Base-by-base conservation (phyloP, 345 rosid species). In the Isatis tinctoria region DNA sequence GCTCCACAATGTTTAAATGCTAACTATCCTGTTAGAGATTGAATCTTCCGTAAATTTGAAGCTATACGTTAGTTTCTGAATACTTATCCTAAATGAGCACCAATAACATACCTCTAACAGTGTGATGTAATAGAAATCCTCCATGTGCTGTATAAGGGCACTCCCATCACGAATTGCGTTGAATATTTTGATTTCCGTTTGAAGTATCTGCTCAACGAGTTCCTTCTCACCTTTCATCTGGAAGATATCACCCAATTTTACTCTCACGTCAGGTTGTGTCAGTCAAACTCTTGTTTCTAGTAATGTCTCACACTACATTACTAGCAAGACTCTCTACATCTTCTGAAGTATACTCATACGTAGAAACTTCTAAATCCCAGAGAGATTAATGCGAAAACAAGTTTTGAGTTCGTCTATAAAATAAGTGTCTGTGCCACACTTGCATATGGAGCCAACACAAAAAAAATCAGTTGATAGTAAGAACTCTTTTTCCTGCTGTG, bases 171-270 rank as follows among this genome's bases (percentile, higher is more conserved):
- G 89, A 61, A 94, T 87, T 60, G 97, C 83, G 22, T 87, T 88
- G 67, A 88, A 94, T 74, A 94, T 87, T 60, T 89, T 91, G 27
- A 94, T 90, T 82, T 94, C 98, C 2, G 98, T 91, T 78, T 87
- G 95, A 76, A 94, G 64, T 75, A 91, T 86, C 82, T 87, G 87
- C 47, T 94, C 96, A 49, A 94, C 85, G 12, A 94, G 96, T 57
- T 90, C 97, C 82, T 79, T 89, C 77, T 94, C 97, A 59, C 98
- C 98, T 86, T 91, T 94, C 98, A 94, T 94, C 98, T 94, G 86
- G 64, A 56, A 76, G 12, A 57, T 37, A 65, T 8, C 60, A 64
- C 27, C 27, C 17, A 28, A 39, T 45, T 53, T 70, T 10, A 13
- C 5, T 26, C 48, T 27, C 51, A 45, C 3, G 30, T 56, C 40